These are phyloP conservation scores for Conticribra guillardii DNA, from an alignment of 108 stramenopile species.

Conservation along the genomic window DNA sequence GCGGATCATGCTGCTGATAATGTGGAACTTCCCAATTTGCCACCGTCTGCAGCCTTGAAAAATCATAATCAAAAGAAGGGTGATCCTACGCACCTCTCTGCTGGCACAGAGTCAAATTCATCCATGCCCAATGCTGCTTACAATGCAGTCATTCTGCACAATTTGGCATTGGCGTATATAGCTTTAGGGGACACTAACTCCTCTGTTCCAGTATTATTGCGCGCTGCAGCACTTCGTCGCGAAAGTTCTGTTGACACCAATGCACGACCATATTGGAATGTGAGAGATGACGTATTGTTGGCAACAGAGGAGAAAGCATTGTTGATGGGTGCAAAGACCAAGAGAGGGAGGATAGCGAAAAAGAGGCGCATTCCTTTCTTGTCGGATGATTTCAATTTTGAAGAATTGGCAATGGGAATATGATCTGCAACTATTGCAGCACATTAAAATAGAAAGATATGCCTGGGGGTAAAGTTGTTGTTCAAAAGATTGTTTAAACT, in stretches of 20 bases:
- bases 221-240: conserved; percentile 29
- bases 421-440: no score
- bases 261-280: conserved; percentile 26
- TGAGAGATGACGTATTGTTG: conserved; percentile 22
- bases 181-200: conserved; percentile 32
- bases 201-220: conserved; percentile 24
- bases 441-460: no score
- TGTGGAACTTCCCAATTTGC: no score
- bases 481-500: no score
- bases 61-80: background rate
- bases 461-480: no score
- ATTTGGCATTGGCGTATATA: conserved; percentile 35
- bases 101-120: background rate
- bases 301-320: conserved; percentile 33
- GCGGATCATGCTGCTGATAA: background rate
- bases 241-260: background rate
- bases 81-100: background rate
- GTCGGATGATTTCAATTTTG: conserved; percentile 13
- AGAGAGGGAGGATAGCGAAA: conserved; percentile 5
- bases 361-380: conserved; percentile 12
- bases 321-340: conserved; percentile 21
- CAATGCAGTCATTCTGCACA: conserved; percentile 39
- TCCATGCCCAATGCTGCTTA: no score
- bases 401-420: conserved; percentile 10
- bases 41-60: no score